phyloP scores from a whole-genome alignment of 768 basidiomycete genomes.

The Asterophora lycoperdoides region DNA sequence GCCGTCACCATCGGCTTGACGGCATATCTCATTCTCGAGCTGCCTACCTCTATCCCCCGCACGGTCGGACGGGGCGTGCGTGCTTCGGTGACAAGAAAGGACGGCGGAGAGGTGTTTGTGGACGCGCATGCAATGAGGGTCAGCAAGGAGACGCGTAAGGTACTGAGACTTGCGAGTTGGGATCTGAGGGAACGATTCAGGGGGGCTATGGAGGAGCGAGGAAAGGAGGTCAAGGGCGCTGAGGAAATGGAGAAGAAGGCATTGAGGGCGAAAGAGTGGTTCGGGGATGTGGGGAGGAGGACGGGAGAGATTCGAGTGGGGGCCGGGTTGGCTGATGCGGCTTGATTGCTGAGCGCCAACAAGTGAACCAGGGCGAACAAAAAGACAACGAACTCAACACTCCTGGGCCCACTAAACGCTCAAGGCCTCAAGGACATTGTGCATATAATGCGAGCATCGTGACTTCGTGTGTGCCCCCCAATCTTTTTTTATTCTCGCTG shows the following conservation, averaged over 20 bases:
- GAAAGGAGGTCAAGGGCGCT: conserved; percentile 68
- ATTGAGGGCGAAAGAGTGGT: conserved; percentile 66
- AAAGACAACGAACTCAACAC: conserved; percentile 8
- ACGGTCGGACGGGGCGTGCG: conserved; percentile 85
- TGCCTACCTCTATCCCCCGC: conserved; percentile 83
- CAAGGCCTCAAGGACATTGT: too few species aligned
- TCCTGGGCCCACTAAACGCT: too few species aligned
- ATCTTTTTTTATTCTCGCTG: too few species aligned
- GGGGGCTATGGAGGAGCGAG: conserved; percentile 73
- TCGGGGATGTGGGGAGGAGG: conserved; percentile 49
- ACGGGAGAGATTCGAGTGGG: conserved; percentile 40
- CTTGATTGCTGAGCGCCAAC: not conserved
- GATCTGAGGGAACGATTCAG: conserved; percentile 82
- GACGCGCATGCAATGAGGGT: conserved; percentile 68
- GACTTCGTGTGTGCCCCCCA: too few species aligned
- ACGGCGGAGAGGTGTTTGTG: conserved; percentile 58
- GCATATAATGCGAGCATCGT: too few species aligned
- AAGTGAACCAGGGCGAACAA: not conserved
- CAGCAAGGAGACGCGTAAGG: conserved; percentile 86
- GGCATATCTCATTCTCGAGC: conserved; percentile 79
- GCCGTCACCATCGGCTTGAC: conserved; percentile 68
- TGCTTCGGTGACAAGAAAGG: conserved; percentile 50
- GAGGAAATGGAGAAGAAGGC: conserved; percentile 76
- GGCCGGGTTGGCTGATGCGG: conserved; percentile 8
- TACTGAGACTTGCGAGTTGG: conserved; percentile 86